These are phyloP conservation scores for Mortierella claussenii DNA, from an alignment of 192 early-diverging fungal species.

Conservation along the genomic window DNA sequence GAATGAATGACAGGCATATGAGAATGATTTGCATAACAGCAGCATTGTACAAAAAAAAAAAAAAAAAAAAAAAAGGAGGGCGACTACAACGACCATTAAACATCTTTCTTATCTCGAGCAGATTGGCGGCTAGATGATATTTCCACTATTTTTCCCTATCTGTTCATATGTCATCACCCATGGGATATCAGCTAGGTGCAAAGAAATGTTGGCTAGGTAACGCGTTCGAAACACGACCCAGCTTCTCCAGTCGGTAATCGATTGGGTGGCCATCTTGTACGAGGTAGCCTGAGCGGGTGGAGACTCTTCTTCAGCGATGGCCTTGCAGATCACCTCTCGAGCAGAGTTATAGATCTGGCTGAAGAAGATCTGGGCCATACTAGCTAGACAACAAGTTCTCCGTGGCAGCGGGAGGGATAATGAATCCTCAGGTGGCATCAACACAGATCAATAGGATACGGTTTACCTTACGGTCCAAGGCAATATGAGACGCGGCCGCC, in stretches of 20 bases:
- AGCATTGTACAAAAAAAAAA: no score
- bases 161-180: no score
- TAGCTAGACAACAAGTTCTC: conserved; percentile 16
- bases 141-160: no score
- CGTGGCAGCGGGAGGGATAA: conserved; percentile 16
- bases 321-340: conserved; percentile 73
- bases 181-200: conserved; percentile 60
- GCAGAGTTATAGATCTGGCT: conserved; percentile 66
- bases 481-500: no score
- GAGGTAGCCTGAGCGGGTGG: conserved; percentile 85
- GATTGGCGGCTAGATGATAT: no score
- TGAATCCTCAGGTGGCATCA: conserved; percentile 74
- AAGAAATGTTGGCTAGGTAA: conserved; percentile 86
- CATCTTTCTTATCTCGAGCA: no score
- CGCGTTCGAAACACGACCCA: conserved; percentile 73
- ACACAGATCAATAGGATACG: conserved; percentile 80
- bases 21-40: no score
- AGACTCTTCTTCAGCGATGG: conserved; percentile 81
- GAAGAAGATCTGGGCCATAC: conserved; percentile 58
- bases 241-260: conserved; percentile 64
- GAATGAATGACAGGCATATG: no score
- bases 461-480: no score
- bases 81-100: no score
- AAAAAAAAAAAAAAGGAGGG: no score
- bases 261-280: conserved; percentile 78